These are phyloP conservation scores for Pseudovirgaria hyperparasitica DNA, from an alignment of 2,329 filamentous ascomycete genomes.

Conservation along the genomic window DNA sequence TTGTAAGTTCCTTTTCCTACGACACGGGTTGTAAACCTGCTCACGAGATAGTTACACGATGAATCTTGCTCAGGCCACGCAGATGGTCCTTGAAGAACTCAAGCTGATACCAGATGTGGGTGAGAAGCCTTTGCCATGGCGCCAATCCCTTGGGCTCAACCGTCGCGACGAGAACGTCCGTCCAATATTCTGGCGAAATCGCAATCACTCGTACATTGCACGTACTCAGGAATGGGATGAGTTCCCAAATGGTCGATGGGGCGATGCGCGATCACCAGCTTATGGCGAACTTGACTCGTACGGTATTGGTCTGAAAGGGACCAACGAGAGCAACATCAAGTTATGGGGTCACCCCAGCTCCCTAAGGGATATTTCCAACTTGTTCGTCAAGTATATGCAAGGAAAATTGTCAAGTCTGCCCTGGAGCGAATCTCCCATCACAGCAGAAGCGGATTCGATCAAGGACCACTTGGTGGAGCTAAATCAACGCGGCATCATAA, in stretches of 20 bases:
- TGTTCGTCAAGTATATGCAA: constrained; percentile 78
- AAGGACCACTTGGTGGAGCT: constrained; percentile 64
- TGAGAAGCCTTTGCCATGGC: constrained; percentile 89
- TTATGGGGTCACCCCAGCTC: constrained; percentile 81
- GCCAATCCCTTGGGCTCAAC: constrained; percentile 81
- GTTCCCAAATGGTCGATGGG: constrained; percentile 97
- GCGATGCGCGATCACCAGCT: constrained; percentile 88
- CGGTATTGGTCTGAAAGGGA: constrained; percentile 84
- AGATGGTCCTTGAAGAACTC: constrained; percentile 87
- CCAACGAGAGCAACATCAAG: constrained; percentile 90
- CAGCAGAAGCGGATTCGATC: constrained; percentile 68
- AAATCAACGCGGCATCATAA: constrained; percentile 77
- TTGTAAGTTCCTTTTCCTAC: constrained; percentile 42
- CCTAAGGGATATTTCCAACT: constrained; percentile 64
- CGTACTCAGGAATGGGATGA: constrained; percentile 98
- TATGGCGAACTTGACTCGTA: constrained; percentile 94
- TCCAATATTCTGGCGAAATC: constrained; percentile 97
- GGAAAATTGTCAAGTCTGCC: constrained; percentile 72
- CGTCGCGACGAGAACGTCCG: constrained; percentile 89
- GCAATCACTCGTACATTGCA: constrained; percentile 88
- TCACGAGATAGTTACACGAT: constrained; percentile 63
- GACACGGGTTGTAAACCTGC: constrained; percentile 1
- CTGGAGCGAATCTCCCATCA: constrained; percentile 87
- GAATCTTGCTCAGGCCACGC: constrained; percentile 90
- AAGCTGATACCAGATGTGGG: constrained; percentile 65